A percentile compares a stretch with the other conserved stretches of the same genome.
Evolutionary conservation across 2,329 filamentous ascomycete species (phyloP).

Genomic region (Bertia moriformis): DNA sequence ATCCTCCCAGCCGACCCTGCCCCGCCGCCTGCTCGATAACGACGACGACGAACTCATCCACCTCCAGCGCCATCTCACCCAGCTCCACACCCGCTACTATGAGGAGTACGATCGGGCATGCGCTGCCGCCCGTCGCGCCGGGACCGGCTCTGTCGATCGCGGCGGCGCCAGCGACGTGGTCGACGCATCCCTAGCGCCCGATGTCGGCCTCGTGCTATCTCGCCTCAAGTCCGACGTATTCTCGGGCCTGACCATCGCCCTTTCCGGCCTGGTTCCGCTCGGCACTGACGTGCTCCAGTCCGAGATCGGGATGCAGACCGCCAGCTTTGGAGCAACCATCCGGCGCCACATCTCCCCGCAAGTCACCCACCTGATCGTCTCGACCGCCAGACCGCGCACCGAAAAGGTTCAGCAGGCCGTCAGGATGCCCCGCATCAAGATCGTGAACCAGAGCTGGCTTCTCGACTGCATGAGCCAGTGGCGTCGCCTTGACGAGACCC

Average conservation of each 20-base stretch:
- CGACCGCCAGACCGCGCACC: conserved; percentile 59
- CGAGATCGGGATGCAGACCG: conserved; percentile 77
- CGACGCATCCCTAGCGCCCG: conserved; percentile 49
- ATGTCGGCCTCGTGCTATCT: conserved; percentile 75
- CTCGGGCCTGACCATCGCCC: conserved; percentile 61
- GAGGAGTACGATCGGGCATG: conserved; percentile 55
- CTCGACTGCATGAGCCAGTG: conserved; percentile 72
- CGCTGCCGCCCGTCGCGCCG: conserved; percentile 31
- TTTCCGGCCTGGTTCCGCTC: conserved; percentile 79
- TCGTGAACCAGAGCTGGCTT: conserved; percentile 86
- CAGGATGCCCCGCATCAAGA: conserved; percentile 66
- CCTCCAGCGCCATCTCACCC: conserved; percentile 61
- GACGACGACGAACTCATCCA: conserved; percentile 71
- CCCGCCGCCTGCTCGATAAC: conserved; percentile 75
- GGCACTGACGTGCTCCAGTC: conserved; percentile 65
- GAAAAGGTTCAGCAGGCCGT: conserved; percentile 83
- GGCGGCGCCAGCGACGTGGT: conserved; percentile 15
- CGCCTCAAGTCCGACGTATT: conserved; percentile 66
- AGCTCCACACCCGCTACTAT: conserved; percentile 69
- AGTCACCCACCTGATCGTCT: conserved; percentile 63
- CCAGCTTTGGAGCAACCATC: conserved; percentile 65
- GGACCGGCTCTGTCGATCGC: conserved; percentile 24
- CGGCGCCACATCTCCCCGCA: conserved; percentile 39
- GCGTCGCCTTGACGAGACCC: conserved; percentile 63
- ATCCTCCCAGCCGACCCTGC: conserved; percentile 23